These are phyloP conservation scores for Apophysomyces trapeziformis DNA, from an alignment of 371 early-diverging fungal genomes.

Conservation along the genomic window DNA sequence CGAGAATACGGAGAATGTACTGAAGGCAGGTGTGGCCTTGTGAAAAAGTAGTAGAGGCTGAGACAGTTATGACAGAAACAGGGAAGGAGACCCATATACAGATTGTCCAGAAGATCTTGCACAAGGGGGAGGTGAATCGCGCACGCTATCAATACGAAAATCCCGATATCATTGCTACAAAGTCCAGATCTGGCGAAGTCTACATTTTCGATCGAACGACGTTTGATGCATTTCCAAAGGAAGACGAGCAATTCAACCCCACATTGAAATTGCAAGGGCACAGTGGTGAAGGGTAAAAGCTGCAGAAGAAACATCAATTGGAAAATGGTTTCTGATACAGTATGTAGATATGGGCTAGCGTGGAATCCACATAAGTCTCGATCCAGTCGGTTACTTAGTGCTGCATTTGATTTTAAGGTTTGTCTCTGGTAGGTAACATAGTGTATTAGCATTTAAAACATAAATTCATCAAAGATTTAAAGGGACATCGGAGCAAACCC, in stretches of 20 bases:
- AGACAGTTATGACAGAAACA: neutral
- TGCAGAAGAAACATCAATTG: neutral
- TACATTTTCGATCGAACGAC: slow-evolving; percentile 98
- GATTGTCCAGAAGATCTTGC: slow-evolving; percentile 91
- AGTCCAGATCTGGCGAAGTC: slow-evolving; percentile 93
- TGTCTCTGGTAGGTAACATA: slow-evolving; percentile 70
- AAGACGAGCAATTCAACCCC: slow-evolving; percentile 80
- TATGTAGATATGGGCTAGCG: slow-evolving; percentile 72
- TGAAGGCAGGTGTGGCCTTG: slow-evolving; percentile 16
- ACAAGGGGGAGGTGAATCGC: slow-evolving; percentile 96
- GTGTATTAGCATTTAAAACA: neutral
- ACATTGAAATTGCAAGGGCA: slow-evolving; percentile 93
- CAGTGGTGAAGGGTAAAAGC: slow-evolving; percentile 88
- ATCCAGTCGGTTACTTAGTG: slow-evolving; percentile 80
- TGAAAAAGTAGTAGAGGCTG: neutral
- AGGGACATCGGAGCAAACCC: slow-evolving; percentile 48
- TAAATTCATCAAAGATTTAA: neutral
- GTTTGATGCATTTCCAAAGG: slow-evolving; percentile 80
- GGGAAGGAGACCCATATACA: slow-evolving; percentile 79
- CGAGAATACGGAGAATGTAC: slow-evolving; percentile 67
- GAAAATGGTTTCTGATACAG: neutral
- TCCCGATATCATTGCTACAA: slow-evolving; percentile 96
- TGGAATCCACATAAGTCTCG: slow-evolving; percentile 69
- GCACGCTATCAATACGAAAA: slow-evolving; percentile 97
- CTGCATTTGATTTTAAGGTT: slow-evolving; percentile 85